These are phyloP conservation scores for Akanthomyces dipterigenus DNA, from an alignment of 2,329 filamentous ascomycete species.

Conservation along the genomic window DNA sequence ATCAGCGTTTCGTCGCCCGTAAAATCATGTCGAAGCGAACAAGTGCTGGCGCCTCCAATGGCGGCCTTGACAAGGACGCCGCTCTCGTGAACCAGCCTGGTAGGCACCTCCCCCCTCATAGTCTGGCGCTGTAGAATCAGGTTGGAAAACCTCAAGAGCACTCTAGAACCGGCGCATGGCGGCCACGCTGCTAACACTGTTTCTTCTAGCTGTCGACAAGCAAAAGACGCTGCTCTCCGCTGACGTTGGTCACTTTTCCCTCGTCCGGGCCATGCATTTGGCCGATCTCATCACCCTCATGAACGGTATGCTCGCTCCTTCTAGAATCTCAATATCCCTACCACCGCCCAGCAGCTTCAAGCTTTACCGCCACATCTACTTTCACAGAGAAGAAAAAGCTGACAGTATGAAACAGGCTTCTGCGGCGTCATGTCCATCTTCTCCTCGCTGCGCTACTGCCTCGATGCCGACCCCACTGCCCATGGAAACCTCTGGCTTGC, in stretches of 20 bases:
- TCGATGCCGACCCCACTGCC: slow-evolving; percentile 56
- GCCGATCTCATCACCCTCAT: slow-evolving; percentile 79
- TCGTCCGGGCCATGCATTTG: slow-evolving; percentile 65
- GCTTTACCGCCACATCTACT: slow-evolving; percentile 7
- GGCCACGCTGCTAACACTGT: neutral
- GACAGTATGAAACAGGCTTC: slow-evolving; percentile 47
- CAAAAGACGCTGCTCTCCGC: slow-evolving; percentile 66
- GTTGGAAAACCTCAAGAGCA: neutral
- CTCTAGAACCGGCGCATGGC: neutral
- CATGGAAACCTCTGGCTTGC: slow-evolving; percentile 72
- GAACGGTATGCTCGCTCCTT: slow-evolving; percentile 48
- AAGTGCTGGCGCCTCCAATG: slow-evolving; percentile 22
- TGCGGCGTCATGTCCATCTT: slow-evolving; percentile 94
- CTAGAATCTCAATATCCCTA: neutral
- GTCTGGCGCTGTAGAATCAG: neutral
- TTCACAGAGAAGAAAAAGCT: neutral
- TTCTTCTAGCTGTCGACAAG: slow-evolving; percentile 57
- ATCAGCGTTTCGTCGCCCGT: neutral
- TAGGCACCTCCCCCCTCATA: slow-evolving; percentile 18
- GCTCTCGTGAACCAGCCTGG: slow-evolving; percentile 24
- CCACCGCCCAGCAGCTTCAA: neutral
- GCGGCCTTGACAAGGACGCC: slow-evolving; percentile 23
- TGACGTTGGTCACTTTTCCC: slow-evolving; percentile 66
- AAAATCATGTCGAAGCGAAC: slow-evolving; percentile 58
- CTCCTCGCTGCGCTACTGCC: slow-evolving; percentile 87